Evolutionary conservation across 108 stramenopile species (phyloP).

Genomic region (Aurantiochytrium sp.): DNA sequence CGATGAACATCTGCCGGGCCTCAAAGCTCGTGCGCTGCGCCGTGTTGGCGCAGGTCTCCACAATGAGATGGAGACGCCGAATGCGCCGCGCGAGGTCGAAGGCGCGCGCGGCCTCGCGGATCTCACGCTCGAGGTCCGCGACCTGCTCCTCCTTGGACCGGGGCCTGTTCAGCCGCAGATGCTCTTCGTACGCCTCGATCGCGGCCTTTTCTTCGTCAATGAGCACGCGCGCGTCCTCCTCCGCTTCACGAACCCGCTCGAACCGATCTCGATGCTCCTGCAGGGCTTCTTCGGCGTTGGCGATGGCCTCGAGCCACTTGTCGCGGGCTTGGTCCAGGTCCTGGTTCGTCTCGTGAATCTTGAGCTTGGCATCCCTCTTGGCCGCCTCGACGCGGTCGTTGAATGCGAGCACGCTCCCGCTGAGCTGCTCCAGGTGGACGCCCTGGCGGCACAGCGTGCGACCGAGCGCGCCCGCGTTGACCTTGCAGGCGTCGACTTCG

Average conservation of each 20-base stretch:
- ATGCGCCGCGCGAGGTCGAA: neutral
- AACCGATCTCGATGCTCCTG: neutral
- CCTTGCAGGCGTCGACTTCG: neutral
- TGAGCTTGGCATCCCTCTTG: neutral
- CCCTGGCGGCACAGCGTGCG: neutral
- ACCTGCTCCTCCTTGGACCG: neutral
- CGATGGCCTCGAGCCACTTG: neutral
- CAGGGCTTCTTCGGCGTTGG: neutral
- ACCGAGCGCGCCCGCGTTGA: neutral
- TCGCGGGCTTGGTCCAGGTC: neutral
- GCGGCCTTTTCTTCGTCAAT: neutral
- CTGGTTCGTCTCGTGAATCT: neutral
- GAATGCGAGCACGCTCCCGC: neutral
- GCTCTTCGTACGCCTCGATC: neutral
- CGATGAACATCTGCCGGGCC: neutral
- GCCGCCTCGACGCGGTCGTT: neutral
- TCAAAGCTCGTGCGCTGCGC: neutral
- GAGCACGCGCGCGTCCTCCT: neutral
- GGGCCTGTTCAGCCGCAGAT: neutral
- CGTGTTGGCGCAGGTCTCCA: neutral
- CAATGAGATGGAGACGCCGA: neutral
- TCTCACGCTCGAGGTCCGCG: neutral
- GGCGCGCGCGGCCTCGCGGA: neutral
- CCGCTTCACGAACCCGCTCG: neutral
- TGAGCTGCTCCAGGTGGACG: neutral